Percentiles rank a stretch among this genome's conserved stretches.
Conservation (phyloP, 805 yeast species). For the Starmerella bacillaris region DNA sequence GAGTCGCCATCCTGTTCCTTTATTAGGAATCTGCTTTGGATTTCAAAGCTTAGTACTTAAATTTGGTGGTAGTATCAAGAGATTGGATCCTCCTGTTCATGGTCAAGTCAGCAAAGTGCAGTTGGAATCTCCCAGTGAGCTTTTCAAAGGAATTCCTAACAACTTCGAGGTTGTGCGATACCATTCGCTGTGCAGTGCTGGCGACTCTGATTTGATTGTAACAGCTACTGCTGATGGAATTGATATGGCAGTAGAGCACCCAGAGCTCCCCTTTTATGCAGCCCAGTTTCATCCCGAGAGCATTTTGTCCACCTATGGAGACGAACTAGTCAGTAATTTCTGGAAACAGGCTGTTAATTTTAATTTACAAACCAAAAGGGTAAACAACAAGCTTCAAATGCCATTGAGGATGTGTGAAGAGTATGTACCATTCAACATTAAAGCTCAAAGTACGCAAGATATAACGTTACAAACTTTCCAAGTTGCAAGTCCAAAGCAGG, state of each 20-base stretch:
- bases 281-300: constrained; percentile 98
- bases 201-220: background rate
- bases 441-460: too few relatives aligned
- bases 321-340: constrained; percentile 41
- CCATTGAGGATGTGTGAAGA: background rate
- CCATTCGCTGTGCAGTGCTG: constrained; percentile 47
- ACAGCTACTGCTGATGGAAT: constrained; percentile 26
- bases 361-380: constrained; percentile 1
- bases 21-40: constrained; percentile 85
- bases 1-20: constrained; percentile 33
- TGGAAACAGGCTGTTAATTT: constrained; percentile 21
- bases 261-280: constrained; percentile 54
- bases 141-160: constrained; percentile 29
- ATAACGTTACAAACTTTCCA: too few relatives aligned
- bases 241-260: constrained; percentile 67
- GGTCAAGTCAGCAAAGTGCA: constrained; percentile 58
- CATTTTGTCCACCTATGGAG: constrained; percentile 60
- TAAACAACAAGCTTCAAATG: background rate
- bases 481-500: too few relatives aligned
- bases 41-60: constrained; percentile 62
- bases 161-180: constrained; percentile 61
- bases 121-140: constrained; percentile 19
- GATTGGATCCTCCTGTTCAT: constrained; percentile 48
- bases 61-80: constrained; percentile 38
- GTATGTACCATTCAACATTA: background rate